Evolutionary conservation across 768 basidiomycete genomes (phyloP), one percentile per base, ranked within the genome.

Genomic region (Nidularia sp.): DNA sequence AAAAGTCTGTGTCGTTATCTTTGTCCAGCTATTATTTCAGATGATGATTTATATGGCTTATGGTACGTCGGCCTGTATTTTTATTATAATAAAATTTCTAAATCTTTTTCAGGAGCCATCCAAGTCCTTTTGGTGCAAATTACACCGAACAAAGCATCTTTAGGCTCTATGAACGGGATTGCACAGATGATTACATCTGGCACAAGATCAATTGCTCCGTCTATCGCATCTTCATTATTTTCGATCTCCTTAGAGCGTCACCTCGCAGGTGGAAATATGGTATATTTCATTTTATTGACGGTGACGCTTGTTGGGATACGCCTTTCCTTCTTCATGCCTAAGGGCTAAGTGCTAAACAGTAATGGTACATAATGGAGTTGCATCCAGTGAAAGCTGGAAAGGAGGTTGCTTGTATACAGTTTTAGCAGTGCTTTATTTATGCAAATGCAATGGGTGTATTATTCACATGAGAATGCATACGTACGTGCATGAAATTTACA

Each of bases 151-250:
- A 64, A 69, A 1, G 62, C 68, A 0, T 62, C 77, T 7, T 67
- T 87, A 7, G 83, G 79, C 1, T 72, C 79, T 2, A 72, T 73
- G 10, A 83, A 81, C 53, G 81, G 83, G 2, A 54, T 84, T 34
- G 81, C 73, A 4, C 83, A 86, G 61, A 78, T 80, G 60, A 61
- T 75, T 5, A 70, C 71, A 2, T 79, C 77, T 0, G 64, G 72
- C 3, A 68, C 76, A 56, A 72, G 83, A 32, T 69, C 80, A 0
- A 59, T 84, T 6, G 80, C 79, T 1, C 84, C 84, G 0, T 70
- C 79, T 9, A 57, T 76, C 15, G 74, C 83, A 4, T 76, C 80
- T 2, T 83, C 84, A 0, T 62, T 85, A 12, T 85, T 82, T 56
- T 77, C 85, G 1, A 56, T 80, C 0, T 82, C 81, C 0, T 47